Conservation (phyloP, 2,329 filamentous ascomycete genomes). For the Pseudogymnoascus sp. region DNA sequence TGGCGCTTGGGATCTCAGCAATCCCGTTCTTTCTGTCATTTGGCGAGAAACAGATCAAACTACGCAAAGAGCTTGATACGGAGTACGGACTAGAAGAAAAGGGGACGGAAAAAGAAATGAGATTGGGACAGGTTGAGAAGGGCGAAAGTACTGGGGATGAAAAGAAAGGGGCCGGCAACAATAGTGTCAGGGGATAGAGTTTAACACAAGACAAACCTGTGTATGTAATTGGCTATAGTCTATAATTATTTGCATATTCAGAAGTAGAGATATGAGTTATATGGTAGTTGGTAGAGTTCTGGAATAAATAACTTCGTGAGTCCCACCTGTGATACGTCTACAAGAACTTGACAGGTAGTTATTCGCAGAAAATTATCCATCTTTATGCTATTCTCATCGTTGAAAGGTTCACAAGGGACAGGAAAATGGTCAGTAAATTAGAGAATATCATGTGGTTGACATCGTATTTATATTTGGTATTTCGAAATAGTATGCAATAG, state of each 20-base stretch:
- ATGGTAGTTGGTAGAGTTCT: background rate
- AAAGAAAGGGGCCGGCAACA: background rate
- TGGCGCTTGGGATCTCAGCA: conserved; percentile 27
- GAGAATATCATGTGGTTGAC: background rate
- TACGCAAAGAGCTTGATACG: conserved; percentile 32
- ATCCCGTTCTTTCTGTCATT: conserved; percentile 29
- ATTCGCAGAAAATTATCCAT: background rate
- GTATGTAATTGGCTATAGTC: background rate
- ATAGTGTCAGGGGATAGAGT: background rate
- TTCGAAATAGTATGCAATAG: background rate
- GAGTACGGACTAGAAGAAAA: conserved; percentile 31
- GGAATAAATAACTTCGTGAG: background rate
- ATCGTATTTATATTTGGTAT: background rate
- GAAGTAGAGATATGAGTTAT: background rate
- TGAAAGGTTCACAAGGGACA: no score
- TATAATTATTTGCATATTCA: background rate
- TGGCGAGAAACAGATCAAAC: conserved; percentile 29
- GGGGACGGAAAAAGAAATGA: background rate
- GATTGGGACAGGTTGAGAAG: background rate
- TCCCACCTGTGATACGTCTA: no score
- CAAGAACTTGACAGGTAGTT: no score
- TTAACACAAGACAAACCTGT: no score
- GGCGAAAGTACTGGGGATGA: background rate
- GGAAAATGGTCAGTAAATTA: background rate
- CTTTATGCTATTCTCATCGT: no score